These are phyloP conservation scores for Stagonosporopsis cucurbitacearum DNA, from an alignment of 2,329 filamentous ascomycete genomes.

Conservation along the genomic window DNA sequence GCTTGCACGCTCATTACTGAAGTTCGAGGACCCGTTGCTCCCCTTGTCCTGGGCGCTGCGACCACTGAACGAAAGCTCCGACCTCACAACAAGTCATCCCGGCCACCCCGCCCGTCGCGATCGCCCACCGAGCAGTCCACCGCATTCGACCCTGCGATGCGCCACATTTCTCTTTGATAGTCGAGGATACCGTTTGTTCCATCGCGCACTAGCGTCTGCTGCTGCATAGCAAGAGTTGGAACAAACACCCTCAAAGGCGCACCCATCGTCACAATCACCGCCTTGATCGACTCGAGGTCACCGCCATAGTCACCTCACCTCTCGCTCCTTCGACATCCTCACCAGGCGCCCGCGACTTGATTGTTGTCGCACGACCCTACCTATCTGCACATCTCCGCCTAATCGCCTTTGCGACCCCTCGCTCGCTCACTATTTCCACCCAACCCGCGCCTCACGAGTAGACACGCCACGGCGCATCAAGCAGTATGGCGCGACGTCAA, in stretches of 20 bases:
- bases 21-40: constrained; percentile 7
- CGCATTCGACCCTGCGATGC: constrained; percentile 12
- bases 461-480: constrained; percentile 18
- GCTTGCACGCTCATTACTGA: constrained; percentile 11
- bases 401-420: constrained; percentile 1
- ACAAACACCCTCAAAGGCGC: constrained; percentile 21
- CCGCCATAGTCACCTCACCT: constrained; percentile 21
- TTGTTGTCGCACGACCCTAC: constrained; percentile 2
- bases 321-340: constrained; percentile 11
- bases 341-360: constrained; percentile 7
- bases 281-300: constrained; percentile 22
- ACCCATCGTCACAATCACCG: constrained; percentile 19
- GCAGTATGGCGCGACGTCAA: constrained; percentile 30
- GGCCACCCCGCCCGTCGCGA: constrained; percentile 18
- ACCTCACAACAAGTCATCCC: constrained; percentile 24
- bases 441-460: constrained; percentile 5
- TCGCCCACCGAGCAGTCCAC: constrained; percentile 9
- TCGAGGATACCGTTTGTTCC: constrained; percentile 12
- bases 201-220: constrained; percentile 18
- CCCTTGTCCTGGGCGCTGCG: constrained; percentile 12
- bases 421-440: constrained; percentile 2
- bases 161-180: constrained; percentile 15
- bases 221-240: constrained; percentile 20
- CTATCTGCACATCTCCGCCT: neutral
- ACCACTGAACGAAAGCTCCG: constrained; percentile 17